These are phyloP conservation scores for Melampsora americana DNA, from an alignment of 1,284 basidiomycete species.

Conservation along the genomic window DNA sequence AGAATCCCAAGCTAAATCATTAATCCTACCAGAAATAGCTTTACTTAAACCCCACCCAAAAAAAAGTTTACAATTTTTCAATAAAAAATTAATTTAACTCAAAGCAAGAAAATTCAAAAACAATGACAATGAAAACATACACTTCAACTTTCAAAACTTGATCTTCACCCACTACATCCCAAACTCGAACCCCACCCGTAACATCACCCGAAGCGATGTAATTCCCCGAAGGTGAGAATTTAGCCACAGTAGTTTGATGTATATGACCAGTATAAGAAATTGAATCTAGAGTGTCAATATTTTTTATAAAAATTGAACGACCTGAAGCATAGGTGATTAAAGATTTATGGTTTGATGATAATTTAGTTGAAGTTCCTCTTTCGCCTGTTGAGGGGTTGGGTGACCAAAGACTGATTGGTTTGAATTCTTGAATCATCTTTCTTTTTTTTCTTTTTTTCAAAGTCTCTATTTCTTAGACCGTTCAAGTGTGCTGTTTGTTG, in stretches of 20 bases:
- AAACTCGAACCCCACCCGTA: conserved; percentile 75
- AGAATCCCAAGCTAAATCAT: conserved; percentile 93
- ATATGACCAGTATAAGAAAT: conserved; percentile 73
- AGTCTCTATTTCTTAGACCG: too few species aligned
- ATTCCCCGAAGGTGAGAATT: conserved; percentile 88
- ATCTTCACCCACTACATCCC: conserved; percentile 88
- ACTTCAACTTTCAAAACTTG: conserved; percentile 79
- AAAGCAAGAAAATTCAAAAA: background rate
- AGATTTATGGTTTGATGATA: conserved; percentile 28
- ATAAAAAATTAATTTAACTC: conserved; percentile 41
- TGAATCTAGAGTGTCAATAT: conserved; percentile 54
- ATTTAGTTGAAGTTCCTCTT: conserved; percentile 33
- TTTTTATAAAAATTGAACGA: conserved; percentile 36
- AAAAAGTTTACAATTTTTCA: background rate
- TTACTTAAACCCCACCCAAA: conserved; percentile 54
- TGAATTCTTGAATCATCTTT: conserved; percentile 5
- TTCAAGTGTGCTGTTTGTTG: too few species aligned
- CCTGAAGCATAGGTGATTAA: conserved; percentile 27
- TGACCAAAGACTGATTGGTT: conserved; percentile 30
- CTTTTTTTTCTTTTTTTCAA: background rate
- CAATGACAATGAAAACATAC: too few species aligned
- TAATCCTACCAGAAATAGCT: conserved; percentile 76
- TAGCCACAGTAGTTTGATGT: conserved; percentile 79
- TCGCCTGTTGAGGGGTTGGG: conserved; percentile 41
- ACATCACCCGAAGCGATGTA: conserved; percentile 88